These are phyloP conservation scores for Eimeria zaria DNA, from an alignment of 169 alveolate genomes.

Conservation along the genomic window DNA sequence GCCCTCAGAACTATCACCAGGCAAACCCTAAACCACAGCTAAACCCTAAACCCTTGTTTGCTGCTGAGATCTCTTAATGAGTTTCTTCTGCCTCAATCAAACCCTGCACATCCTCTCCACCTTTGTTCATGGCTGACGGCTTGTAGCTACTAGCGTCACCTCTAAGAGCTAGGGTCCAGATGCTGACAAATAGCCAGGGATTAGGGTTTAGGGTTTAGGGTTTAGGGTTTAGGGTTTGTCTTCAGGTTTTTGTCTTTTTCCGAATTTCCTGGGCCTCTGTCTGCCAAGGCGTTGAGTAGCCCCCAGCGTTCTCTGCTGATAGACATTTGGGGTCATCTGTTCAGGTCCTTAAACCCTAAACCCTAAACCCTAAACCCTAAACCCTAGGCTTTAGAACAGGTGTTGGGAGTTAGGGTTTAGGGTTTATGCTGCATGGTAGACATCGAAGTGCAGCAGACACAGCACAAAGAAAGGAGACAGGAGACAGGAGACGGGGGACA, in stretches of 20 bases:
- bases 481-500: no score
- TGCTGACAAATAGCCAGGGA: neutral
- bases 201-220: slow-evolving; percentile 32
- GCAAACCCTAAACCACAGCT: slow-evolving; percentile 33
- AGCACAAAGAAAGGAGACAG: neutral
- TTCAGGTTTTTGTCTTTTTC: slow-evolving; percentile 34
- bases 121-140: neutral
- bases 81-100: neutral
- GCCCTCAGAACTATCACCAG: slow-evolving; percentile 61
- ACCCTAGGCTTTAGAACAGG: neutral
- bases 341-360: slow-evolving; percentile 55
- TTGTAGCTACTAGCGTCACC: neutral
- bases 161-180: neutral
- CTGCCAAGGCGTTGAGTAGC: slow-evolving; percentile 41
- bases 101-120: neutral
- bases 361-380: slow-evolving; percentile 51
- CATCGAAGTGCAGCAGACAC: neutral
- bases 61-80: neutral
- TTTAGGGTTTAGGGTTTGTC: slow-evolving; percentile 25
- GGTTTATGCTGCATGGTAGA: neutral
- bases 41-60: slow-evolving; percentile 35
- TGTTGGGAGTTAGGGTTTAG: neutral
- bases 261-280: slow-evolving; percentile 29
- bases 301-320: neutral
- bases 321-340: neutral